phyloP scores from a whole-genome alignment of 108 stramenopile species.

The Skeletonema tropicum region DNA sequence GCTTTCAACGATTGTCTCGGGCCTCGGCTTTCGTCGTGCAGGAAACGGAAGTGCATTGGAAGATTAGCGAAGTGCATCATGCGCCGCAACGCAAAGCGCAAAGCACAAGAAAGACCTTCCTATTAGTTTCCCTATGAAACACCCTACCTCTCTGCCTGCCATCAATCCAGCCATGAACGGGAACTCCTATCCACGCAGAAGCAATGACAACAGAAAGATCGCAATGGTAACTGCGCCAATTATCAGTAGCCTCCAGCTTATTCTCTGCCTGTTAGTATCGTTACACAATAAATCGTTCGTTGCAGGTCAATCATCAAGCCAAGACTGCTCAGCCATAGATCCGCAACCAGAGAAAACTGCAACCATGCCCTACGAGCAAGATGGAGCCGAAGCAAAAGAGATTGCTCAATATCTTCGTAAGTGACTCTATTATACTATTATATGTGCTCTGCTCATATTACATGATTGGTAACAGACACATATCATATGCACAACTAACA shows the following conservation, averaged over 20 bases:
- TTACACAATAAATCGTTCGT: background rate
- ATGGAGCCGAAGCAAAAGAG: constrained; percentile 80
- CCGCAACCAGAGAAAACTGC: background rate
- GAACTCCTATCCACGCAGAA: background rate
- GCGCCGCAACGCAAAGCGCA: no score
- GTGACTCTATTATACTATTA: no score
- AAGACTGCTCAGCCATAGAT: background rate
- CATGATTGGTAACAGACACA: no score
- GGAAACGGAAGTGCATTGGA: no score
- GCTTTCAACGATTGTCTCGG: no score
- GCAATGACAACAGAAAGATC: background rate
- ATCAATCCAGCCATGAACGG: no score
- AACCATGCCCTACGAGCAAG: constrained; percentile 70
- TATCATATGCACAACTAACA: background rate
- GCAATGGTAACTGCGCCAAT: no score
- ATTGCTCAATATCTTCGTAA: constrained; percentile 96
- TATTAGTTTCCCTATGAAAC: background rate
- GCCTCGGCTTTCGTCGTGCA: no score
- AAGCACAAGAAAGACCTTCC: background rate
- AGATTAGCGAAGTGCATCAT: no score
- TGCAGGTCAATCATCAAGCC: background rate
- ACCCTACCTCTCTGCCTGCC: background rate
- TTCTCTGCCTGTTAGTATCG: background rate
- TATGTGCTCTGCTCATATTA: no score
- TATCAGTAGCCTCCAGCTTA: background rate